Percentiles rank a stretch among this genome's conserved stretches.
Evolutionary conservation across 441 rosid genomes (phyloP).

Genomic region (Adansonia rubrostipa): DNA sequence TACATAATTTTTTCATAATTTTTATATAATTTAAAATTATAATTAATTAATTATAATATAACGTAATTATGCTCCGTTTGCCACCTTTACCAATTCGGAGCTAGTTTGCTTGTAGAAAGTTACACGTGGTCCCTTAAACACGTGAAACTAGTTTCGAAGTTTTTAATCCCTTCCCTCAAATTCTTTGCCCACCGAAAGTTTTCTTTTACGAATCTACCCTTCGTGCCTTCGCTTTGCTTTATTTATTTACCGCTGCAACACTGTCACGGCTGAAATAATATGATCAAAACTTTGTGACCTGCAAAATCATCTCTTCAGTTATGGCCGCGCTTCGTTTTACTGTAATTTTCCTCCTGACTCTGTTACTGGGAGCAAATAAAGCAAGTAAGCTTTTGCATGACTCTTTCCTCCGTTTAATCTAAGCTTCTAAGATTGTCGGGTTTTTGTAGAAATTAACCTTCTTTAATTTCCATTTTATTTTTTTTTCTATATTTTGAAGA

Average conservation of each 20-base stretch:
- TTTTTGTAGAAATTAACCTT: neutral
- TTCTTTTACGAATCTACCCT: conserved; percentile 34
- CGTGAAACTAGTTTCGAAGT: neutral
- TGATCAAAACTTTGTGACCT: neutral
- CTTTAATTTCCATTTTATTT: neutral
- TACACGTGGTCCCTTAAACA: neutral
- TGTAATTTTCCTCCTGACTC: conserved; percentile 30
- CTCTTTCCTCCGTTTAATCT: neutral
- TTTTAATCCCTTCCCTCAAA: neutral
- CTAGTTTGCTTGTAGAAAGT: neutral
- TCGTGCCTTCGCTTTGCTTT: neutral
- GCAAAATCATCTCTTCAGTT: conserved; percentile 16
- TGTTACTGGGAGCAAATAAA: conserved; percentile 26
- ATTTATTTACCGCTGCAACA: conserved; percentile 25
- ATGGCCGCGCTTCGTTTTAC: conserved; percentile 40
- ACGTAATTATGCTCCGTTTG: neutral
- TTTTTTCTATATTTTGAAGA: neutral
- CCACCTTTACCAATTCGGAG: neutral
- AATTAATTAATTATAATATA: neutral
- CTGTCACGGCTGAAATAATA: neutral
- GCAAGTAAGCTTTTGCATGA: conserved; percentile 42
- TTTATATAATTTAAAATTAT: no score
- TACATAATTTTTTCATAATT: no score
- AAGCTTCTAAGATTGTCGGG: neutral
- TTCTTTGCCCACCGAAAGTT: conserved; percentile 7